These are phyloP conservation scores for Sclerotiophoma versabilis DNA, from an alignment of 2,329 filamentous ascomycete genomes.

Conservation along the genomic window DNA sequence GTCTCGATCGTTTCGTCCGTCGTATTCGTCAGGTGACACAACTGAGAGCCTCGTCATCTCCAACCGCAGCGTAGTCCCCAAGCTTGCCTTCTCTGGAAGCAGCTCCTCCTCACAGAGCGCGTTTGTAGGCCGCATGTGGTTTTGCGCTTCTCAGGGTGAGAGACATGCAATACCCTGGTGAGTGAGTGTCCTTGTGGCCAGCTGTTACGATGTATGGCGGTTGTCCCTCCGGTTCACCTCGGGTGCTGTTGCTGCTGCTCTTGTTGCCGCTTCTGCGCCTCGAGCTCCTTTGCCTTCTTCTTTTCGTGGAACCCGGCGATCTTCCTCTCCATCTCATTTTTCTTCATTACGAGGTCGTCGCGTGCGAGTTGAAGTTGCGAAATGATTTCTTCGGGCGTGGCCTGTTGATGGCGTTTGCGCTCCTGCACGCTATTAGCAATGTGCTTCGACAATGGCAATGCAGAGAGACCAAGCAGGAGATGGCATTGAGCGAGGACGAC, in stretches of 20 bases:
- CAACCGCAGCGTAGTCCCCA: no score
- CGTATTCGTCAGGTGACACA: no score
- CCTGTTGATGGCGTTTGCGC: constrained; percentile 57
- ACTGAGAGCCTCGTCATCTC: no score
- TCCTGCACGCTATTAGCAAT: constrained; percentile 42
- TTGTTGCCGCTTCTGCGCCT: background rate
- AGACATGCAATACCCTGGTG: background rate
- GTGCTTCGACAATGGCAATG: background rate
- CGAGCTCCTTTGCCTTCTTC: constrained; percentile 22
- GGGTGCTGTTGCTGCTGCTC: background rate
- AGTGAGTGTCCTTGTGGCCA: background rate
- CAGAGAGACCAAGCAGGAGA: background rate
- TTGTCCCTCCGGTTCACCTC: background rate
- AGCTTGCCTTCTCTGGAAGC: no score
- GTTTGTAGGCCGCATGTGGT: background rate
- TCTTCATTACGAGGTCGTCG: constrained; percentile 59
- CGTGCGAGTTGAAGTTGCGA: constrained; percentile 60
- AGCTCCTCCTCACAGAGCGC: no score
- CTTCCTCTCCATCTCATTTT: constrained; percentile 63
- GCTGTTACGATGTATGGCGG: background rate
- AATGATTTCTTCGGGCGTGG: constrained; percentile 62
- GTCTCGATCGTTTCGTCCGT: no score
- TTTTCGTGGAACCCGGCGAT: constrained; percentile 48
- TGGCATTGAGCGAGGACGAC: background rate
- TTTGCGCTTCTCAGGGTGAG: background rate